Percentiles rank a stretch among this genome's conserved stretches.
These are phyloP conservation scores for Zymoseptoria brevis DNA, from an alignment of 2,329 filamentous ascomycete species.

Conservation along the genomic window DNA sequence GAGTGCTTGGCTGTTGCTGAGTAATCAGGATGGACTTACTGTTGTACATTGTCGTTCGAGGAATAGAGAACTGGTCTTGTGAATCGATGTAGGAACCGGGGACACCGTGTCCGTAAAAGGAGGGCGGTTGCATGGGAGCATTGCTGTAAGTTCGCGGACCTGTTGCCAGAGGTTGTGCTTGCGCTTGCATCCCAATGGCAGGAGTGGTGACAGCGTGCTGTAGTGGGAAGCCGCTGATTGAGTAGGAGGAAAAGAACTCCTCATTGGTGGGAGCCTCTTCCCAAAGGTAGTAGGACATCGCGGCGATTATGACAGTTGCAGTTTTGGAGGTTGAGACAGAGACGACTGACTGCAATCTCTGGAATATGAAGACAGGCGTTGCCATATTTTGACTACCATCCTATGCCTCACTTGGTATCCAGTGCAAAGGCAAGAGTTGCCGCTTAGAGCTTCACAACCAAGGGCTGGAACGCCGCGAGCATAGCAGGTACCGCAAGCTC, in stretches of 20 bases:
- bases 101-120: background rate
- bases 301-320: background rate
- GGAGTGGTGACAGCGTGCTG: background rate
- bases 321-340: background rate
- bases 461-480: background rate
- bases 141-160: background rate
- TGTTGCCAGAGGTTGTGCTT: background rate
- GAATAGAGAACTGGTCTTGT: background rate
- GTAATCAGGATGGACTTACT: background rate
- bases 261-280: background rate
- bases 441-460: background rate
- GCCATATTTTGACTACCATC: background rate
- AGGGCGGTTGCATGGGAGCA: background rate
- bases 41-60: background rate
- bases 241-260: background rate
- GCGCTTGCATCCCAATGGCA: background rate
- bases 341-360: background rate
- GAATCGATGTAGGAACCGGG: background rate
- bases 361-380: background rate
- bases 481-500: background rate
- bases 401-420: background rate
- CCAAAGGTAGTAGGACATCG: background rate
- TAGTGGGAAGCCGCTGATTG: background rate
- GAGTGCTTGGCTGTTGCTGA: background rate
- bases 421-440: background rate